Conservation (phyloP, 441 rosid genomes). For the Erysimum cheiri region DNA sequence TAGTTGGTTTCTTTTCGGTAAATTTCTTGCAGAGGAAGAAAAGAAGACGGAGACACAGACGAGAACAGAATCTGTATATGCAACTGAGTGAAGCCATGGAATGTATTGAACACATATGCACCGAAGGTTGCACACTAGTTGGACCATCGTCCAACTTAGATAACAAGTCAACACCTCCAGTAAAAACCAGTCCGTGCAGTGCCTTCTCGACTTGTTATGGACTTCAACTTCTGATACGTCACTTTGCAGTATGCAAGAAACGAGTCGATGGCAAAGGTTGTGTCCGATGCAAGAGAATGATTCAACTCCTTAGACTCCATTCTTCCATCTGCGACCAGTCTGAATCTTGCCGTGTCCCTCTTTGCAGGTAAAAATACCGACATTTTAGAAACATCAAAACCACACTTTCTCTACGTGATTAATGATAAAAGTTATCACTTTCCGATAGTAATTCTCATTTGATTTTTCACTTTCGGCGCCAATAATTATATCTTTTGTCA, state of each 20-base stretch:
- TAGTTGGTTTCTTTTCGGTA: background rate
- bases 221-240: constrained; percentile 72
- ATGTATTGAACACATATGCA: constrained; percentile 86
- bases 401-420: constrained; percentile 8
- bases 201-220: constrained; percentile 78
- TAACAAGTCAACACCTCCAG: constrained; percentile 43
- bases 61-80: constrained; percentile 66
- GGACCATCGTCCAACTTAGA: constrained; percentile 54
- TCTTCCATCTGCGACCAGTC: constrained; percentile 74
- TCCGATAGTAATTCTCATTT: background rate
- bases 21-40: constrained; percentile 67
- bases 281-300: constrained; percentile 86
- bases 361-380: constrained; percentile 69
- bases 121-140: constrained; percentile 82
- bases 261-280: constrained; percentile 68
- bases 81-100: constrained; percentile 84
- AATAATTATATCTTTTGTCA: background rate
- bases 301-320: constrained; percentile 89
- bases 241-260: constrained; percentile 68
- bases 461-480: constrained; percentile 37
- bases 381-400: constrained; percentile 18
- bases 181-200: constrained; percentile 55
- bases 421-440: constrained; percentile 20
- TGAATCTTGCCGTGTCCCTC: constrained; percentile 80
- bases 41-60: constrained; percentile 56